Percentiles rank a stretch among this genome's conserved stretches.
Evolutionary conservation across 1,284 basidiomycete genomes (phyloP).

Genomic region (Bjerkandera adusta): DNA sequence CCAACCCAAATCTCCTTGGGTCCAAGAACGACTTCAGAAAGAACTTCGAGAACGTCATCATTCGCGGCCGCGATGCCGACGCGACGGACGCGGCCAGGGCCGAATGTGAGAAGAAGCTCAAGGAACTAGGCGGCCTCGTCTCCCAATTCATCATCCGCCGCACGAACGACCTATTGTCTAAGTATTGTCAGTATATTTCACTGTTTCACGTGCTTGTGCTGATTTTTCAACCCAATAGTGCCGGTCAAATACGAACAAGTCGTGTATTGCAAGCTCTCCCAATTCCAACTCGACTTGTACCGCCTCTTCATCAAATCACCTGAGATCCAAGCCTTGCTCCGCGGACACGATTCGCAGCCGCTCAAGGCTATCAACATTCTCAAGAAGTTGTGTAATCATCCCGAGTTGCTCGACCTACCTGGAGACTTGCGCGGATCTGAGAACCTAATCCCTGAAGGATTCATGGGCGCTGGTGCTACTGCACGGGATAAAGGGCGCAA

Average conservation of each 20-base stretch:
- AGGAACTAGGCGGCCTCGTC: slow-evolving; percentile 88
- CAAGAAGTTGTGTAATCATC: slow-evolving; percentile 98
- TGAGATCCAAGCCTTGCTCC: slow-evolving; percentile 89
- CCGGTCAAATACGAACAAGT: slow-evolving; percentile 99
- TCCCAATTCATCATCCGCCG: slow-evolving; percentile 97
- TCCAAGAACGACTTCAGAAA: slow-evolving; percentile 92
- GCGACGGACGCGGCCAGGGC: slow-evolving; percentile 85
- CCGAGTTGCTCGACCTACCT: slow-evolving; percentile 88
- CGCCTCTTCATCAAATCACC: slow-evolving; percentile 93
- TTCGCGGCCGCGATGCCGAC: slow-evolving; percentile 90
- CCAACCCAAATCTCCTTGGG: slow-evolving; percentile 95
- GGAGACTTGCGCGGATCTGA: slow-evolving; percentile 88
- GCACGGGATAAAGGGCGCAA: slow-evolving; percentile 39
- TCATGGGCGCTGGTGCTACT: slow-evolving; percentile 51
- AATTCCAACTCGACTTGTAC: slow-evolving; percentile 90
- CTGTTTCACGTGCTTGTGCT: slow-evolving; percentile 3
- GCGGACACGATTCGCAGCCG: slow-evolving; percentile 91
- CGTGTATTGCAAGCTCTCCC: slow-evolving; percentile 91
- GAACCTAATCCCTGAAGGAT: slow-evolving; percentile 82
- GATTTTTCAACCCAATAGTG: slow-evolving; percentile 50
- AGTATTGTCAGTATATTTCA: slow-evolving; percentile 74
- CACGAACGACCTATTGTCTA: slow-evolving; percentile 96
- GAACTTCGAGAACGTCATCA: slow-evolving; percentile 94
- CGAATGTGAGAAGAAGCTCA: slow-evolving; percentile 87
- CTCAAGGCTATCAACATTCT: slow-evolving; percentile 96